Percentiles rank a stretch among this genome's conserved stretches.
phyloP scores from a whole-genome alignment of 129 eudicot genomes.

The Scalesia atractyloides region DNA sequence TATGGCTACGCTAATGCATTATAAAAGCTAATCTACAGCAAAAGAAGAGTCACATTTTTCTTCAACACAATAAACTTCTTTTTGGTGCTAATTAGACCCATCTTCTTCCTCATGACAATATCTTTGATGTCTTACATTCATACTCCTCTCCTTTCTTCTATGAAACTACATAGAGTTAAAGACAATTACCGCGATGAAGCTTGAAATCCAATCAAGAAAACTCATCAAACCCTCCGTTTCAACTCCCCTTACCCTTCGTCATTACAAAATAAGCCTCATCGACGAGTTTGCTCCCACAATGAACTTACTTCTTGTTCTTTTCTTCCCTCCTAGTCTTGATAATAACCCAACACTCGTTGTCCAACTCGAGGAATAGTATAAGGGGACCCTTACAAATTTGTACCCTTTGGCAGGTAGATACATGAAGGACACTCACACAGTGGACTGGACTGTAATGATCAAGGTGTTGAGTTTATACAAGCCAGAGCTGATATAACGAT shows the following conservation, averaged over 20 bases:
- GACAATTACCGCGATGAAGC: neutral
- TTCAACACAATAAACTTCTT: neutral
- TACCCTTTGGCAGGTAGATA: slow-evolving; percentile 31
- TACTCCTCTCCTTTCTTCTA: neutral
- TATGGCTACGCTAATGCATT: neutral
- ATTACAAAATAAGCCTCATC: slow-evolving; percentile 10
- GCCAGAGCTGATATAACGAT: slow-evolving; percentile 17
- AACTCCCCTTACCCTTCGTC: slow-evolving; percentile 2
- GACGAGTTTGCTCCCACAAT: slow-evolving; percentile 9
- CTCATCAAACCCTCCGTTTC: slow-evolving; percentile 12
- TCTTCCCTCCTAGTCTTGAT: neutral
- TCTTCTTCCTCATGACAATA: neutral
- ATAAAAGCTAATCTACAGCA: neutral
- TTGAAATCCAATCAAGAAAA: slow-evolving; percentile 20
- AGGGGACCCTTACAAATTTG: neutral
- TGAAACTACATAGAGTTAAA: neutral
- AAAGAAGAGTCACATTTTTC: neutral
- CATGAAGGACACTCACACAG: slow-evolving; percentile 5
- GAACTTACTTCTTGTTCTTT: neutral
- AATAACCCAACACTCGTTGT: neutral
- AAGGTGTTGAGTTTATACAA: slow-evolving; percentile 27
- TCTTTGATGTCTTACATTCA: neutral
- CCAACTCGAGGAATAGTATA: slow-evolving; percentile 1
- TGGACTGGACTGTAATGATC: slow-evolving; percentile 28
- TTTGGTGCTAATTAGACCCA: neutral